phyloP scores from a whole-genome alignment of 1,139 yeast species.

The Protomyces inundatus region DNA sequence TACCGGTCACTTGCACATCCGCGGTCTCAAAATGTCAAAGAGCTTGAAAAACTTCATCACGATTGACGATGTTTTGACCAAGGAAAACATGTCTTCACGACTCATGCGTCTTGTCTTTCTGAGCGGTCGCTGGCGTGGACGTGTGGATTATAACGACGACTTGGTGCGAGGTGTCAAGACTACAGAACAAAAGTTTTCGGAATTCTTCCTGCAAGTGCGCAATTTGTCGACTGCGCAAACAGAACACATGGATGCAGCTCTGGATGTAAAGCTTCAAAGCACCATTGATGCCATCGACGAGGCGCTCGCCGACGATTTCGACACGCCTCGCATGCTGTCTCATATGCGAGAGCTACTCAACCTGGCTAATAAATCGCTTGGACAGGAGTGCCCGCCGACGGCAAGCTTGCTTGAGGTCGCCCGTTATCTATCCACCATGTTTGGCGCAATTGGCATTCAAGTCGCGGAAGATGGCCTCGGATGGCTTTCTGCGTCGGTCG shows the following conservation, averaged over 20 bases:
- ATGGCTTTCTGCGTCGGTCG: background rate
- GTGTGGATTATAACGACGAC: slow-evolving; percentile 82
- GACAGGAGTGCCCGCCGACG: background rate
- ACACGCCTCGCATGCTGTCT: slow-evolving; percentile 17
- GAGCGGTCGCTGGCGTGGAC: slow-evolving; percentile 85
- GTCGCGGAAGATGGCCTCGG: slow-evolving; percentile 12
- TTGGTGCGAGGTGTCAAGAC: slow-evolving; percentile 42
- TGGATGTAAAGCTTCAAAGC: background rate
- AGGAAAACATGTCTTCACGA: slow-evolving; percentile 56
- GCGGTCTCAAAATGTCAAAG: slow-evolving; percentile 97
- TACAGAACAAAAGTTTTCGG: slow-evolving; percentile 41
- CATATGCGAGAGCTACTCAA: slow-evolving; percentile 14
- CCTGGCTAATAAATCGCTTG: slow-evolving; percentile 12
- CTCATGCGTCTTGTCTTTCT: slow-evolving; percentile 89
- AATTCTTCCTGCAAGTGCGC: slow-evolving; percentile 79
- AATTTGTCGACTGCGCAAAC: slow-evolving; percentile 51
- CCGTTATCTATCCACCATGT: slow-evolving; percentile 1
- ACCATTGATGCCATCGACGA: slow-evolving; percentile 6
- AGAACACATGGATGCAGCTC: slow-evolving; percentile 43
- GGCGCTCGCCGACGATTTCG: slow-evolving; percentile 20
- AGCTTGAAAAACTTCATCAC: slow-evolving; percentile 92
- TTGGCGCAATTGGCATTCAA: slow-evolving; percentile 14
- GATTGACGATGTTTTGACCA: slow-evolving; percentile 74
- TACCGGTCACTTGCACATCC: slow-evolving; percentile 95
- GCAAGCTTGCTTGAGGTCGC: background rate